These are phyloP conservation scores for Zelonia costaricensis DNA, from an alignment of 208 protist species.

Conservation along the genomic window DNA sequence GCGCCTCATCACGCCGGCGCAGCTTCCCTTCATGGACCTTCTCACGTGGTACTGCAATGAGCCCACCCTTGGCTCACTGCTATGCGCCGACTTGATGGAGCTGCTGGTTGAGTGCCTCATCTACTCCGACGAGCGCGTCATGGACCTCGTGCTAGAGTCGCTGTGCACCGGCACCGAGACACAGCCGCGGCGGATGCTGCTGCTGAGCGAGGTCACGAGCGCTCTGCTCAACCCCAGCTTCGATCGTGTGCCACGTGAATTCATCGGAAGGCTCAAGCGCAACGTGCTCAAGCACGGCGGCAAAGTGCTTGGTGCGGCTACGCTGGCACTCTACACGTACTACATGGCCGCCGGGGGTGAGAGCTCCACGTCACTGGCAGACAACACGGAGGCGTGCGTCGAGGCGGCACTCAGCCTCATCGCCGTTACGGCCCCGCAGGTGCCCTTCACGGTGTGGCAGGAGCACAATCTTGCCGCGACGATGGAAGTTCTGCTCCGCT, in stretches of 20 bases:
- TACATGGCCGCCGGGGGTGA: slow-evolving; percentile 57
- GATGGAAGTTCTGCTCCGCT: slow-evolving; percentile 55
- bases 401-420: slow-evolving; percentile 42
- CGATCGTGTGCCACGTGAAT: slow-evolving; percentile 50
- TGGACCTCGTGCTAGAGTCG: slow-evolving; percentile 7
- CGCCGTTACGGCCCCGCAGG: slow-evolving; percentile 30
- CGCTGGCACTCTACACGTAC: slow-evolving; percentile 52
- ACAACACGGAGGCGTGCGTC: slow-evolving; percentile 31
- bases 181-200: slow-evolving; percentile 37
- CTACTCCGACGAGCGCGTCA: slow-evolving; percentile 29
- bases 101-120: slow-evolving; percentile 71
- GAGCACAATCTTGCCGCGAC: slow-evolving; percentile 52
- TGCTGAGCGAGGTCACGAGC: slow-evolving; percentile 48
- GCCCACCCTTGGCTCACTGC: slow-evolving; percentile 43
- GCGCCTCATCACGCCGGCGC: slow-evolving; percentile 17
- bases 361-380: slow-evolving; percentile 17
- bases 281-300: slow-evolving; percentile 19
- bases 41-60: slow-evolving; percentile 75
- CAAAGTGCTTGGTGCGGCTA: slow-evolving; percentile 42
- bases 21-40: slow-evolving; percentile 63
- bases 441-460: slow-evolving; percentile 45
- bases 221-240: slow-evolving; percentile 53
- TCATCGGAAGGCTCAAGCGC: slow-evolving; percentile 36
- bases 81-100: slow-evolving; percentile 53
- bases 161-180: slow-evolving; percentile 14